Base-by-base conservation (phyloP, 768 basidiomycete genomes). In the Kwoniella shandongensis region DNA sequence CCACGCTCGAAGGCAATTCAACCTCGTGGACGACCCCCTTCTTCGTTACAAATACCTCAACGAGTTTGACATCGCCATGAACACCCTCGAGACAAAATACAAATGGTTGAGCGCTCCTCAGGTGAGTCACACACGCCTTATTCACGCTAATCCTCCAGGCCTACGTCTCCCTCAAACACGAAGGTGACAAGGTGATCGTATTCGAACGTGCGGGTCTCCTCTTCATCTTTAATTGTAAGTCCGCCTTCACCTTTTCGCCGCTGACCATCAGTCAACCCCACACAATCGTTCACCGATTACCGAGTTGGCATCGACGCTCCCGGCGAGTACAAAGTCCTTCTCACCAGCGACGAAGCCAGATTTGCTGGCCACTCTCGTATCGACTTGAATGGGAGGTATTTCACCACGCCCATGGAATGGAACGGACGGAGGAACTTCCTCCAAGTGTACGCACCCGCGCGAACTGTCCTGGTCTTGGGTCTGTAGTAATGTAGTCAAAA, bases 1-100 rank as follows among this genome's bases (percentile, higher is more conserved):
- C 65, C 89, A 99, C 73, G 93, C 96, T 20, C 86, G 96, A 38
- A 85, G 96, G 23, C 96, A 98, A 70, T 99, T 92, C 89, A 93
- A 92, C 73, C 81, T 98, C 30, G 85, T 89, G 46, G 94, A 96
- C 73, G 91, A 99, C 72, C 64, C 67, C 0, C 61, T 89, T 38
- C 80, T 98, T 59, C 86, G 96, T n/a, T 99, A 99, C 81, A 86
- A 80, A 76, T 97, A 90, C 78, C 81, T 99, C 55, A 91, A 94
- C 78, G 86, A 88, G 70, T 99, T 97, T 70, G 96, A 99, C 76
- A 81, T 80, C 54, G 88, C 84, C 15, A 97, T 99, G 91, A 94
- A 99, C 77, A 80, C 82, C 62, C 75, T 86, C 29, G 96, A 93
- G 60, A 83, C 79, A n/a, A 79, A 85, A 71, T 88, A 86, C 75